Percentiles rank a stretch among this genome's conserved stretches.
These are phyloP conservation scores for Nakazawaea laoshanensis DNA, from an alignment of 805 yeast genomes.

Conservation along the genomic window DNA sequence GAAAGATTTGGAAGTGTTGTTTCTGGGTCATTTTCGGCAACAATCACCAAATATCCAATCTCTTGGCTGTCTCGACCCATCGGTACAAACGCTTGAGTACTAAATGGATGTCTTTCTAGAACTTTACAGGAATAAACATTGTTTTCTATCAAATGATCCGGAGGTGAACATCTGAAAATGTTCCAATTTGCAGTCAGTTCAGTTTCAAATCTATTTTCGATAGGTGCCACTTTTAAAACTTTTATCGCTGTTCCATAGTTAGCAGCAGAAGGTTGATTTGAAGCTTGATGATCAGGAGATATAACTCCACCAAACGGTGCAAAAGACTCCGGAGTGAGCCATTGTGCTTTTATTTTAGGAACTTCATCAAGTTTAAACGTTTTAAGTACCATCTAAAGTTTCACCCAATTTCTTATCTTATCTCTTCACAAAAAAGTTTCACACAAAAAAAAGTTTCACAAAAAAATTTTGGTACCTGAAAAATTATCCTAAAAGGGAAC, in stretches of 20 bases:
- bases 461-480: too few relatives aligned
- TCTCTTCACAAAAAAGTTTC: neutral
- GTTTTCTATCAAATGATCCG: constrained; percentile 43
- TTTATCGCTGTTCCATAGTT: constrained; percentile 94
- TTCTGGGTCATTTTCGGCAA: constrained; percentile 45
- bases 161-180: constrained; percentile 75
- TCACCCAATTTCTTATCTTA: too few relatives aligned
- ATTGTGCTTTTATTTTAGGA: constrained; percentile 35
- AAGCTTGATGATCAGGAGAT: constrained; percentile 68
- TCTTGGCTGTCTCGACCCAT: constrained; percentile 54
- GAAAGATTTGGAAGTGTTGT: constrained; percentile 57
- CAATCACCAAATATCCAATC: constrained; percentile 69
- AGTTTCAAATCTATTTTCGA: constrained; percentile 48
- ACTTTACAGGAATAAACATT: constrained; percentile 48
- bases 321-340: constrained; percentile 60
- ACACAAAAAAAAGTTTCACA: neutral
- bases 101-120: constrained; percentile 81
- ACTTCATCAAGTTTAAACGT: constrained; percentile 22
- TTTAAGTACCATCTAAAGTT: constrained; percentile 31
- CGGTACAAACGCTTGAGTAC: constrained; percentile 89
- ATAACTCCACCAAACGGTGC: constrained; percentile 67
- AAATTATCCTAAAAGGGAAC: too few relatives aligned
- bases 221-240: constrained; percentile 62
- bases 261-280: constrained; percentile 33
- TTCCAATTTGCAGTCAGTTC: constrained; percentile 68